Evolutionary conservation across 2,329 filamentous ascomycete species (phyloP), one percentile per base, ranked within the genome.

Genomic region (Xylaria sp.): DNA sequence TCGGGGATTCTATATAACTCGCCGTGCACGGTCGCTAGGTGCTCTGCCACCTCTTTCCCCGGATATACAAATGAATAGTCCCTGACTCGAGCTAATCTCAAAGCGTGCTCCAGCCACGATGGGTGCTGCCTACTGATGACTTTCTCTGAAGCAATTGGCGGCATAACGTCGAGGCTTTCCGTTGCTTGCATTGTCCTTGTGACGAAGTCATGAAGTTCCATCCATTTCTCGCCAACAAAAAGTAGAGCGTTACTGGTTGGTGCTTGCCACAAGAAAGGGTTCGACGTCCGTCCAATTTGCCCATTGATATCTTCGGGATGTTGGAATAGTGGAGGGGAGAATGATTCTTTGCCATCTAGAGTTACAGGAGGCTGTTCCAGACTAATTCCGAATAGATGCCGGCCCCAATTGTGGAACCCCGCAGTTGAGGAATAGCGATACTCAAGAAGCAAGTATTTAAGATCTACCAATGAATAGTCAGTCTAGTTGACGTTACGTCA

Each of bases 21-120:
- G 68, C 86, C 88, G 78, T 98, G 94, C 0, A 95, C 82, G 0
- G 89, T 92, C n/a, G 89, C 88, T 12, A 97, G 81, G 4, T 87
- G 82, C 24, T 74, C 82, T 47, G 77, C 85, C 58, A 78, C 86
- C 70, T 81, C 79, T 21, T 87, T 83, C 45, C 89, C 88, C 0
- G 95, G 95, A 75, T 97, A 97, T 0, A 97, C 80, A 61, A 93
- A 89, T 73, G 87, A 89, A 80, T 97, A 97, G 12, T 92, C 93
- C 32, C 92, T 87, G 3, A 89, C 87, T 12, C 91, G 88, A 70
- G 92, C 91, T 17, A 98, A 85, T 75, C 93, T 90, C 45, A 96
- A 83, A 65, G 92, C 84, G 72, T 93, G 90, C 79, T 97, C 77
- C 9, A 79, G 65, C 78, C 78, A 79, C 32, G 77, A 74, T 7